These are phyloP conservation scores for Penicillium hordei DNA, from an alignment of 2,329 filamentous ascomycete species.

Conservation along the genomic window DNA sequence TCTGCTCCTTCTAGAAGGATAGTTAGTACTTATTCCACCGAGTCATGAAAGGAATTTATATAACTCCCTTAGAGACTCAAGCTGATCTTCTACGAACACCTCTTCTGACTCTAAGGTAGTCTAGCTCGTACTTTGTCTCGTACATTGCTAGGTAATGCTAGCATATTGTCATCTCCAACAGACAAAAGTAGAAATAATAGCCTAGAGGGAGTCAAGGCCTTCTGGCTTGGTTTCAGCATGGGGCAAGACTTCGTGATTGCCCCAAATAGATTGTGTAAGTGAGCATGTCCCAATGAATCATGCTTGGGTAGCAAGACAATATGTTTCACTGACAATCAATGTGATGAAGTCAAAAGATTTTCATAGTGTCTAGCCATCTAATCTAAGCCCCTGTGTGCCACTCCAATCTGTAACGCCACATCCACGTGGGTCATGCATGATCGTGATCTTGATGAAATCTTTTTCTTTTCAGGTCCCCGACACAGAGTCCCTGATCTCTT, in stretches of 20 bases:
- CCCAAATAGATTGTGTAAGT: too few relatives aligned
- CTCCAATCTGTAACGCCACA: background rate
- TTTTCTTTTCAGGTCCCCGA: background rate
- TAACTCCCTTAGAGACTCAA: background rate
- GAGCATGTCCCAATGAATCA: background rate
- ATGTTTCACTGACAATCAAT: background rate
- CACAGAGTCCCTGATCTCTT: background rate
- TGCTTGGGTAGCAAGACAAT: too few relatives aligned
- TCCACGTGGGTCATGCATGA: background rate
- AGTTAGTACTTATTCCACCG: background rate
- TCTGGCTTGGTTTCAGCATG: background rate
- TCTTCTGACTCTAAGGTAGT: too few relatives aligned
- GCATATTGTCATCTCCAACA: background rate
- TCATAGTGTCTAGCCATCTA: background rate
- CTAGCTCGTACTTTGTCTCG: background rate
- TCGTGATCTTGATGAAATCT: background rate
- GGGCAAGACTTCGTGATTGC: background rate
- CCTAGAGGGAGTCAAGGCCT: background rate
- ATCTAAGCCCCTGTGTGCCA: background rate
- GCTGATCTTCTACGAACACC: background rate
- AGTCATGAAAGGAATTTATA: background rate
- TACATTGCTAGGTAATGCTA: background rate
- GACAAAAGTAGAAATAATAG: background rate
- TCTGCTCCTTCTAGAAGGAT: too few relatives aligned
- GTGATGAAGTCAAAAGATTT: background rate